Conservation (phyloP, 305 asterid species). For the Fraxinus ornus region DNA sequence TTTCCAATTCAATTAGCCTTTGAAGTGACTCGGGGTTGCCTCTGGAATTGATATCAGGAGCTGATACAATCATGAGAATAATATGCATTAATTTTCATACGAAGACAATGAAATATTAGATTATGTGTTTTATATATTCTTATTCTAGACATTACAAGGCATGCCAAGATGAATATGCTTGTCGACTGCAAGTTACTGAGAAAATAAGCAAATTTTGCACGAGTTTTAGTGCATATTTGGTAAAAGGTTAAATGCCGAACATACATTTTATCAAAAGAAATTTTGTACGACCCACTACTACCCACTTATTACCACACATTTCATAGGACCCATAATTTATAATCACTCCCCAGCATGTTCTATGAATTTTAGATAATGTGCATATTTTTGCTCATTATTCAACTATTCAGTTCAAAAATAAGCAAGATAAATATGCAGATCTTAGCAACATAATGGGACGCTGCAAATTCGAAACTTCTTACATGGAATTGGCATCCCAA, state of each 20-base stretch:
- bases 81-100: neutral
- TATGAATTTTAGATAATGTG: neutral
- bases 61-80: conserved; percentile 17
- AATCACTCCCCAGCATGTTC: neutral
- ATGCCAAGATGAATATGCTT: neutral
- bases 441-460: neutral
- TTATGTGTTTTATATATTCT: neutral
- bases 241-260: neutral
- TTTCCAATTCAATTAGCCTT: conserved; percentile 78
- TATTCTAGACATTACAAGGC: neutral
- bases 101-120: neutral
- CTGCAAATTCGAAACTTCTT: conserved; percentile 5
- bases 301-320: neutral
- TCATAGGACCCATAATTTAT: neutral
- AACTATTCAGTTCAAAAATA: neutral
- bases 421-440: neutral
- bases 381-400: conserved; percentile 13
- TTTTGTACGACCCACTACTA: neutral
- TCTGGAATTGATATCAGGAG: conserved; percentile 29
- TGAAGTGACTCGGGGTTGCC: conserved; percentile 73
- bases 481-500: conserved; percentile 70
- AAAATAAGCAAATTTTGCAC: neutral
- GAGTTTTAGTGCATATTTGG: neutral
- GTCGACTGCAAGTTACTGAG: neutral
- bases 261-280: neutral